Percentiles rank a stretch among this genome's conserved stretches.
phyloP scores from a whole-genome alignment of 129 eudicot genomes.

The Lactuca sativa region DNA sequence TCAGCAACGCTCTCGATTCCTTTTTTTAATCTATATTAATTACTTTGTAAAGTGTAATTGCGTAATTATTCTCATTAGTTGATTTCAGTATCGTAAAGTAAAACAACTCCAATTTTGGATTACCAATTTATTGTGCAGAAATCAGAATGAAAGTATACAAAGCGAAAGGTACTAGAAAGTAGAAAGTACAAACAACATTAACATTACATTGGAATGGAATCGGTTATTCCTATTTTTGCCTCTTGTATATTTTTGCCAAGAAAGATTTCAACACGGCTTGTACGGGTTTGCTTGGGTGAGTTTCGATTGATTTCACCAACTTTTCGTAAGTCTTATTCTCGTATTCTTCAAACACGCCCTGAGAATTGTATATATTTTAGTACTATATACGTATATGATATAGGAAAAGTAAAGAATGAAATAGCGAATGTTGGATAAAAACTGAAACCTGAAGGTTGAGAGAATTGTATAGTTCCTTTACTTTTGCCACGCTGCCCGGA shows the following conservation, averaged over 20 bases:
- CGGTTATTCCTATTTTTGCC: conserved; percentile 40
- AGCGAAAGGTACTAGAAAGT: not conserved
- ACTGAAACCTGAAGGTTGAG: conserved; percentile 65
- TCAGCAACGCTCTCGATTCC: not conserved
- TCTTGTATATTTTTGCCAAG: conserved; percentile 70
- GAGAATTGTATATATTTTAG: too few relatives aligned
- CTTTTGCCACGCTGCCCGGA: conserved; percentile 56
- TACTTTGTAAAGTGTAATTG: conserved; percentile 18
- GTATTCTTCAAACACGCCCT: conserved; percentile 60
- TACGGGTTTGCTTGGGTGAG: conserved; percentile 64
- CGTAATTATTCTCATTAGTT: not conserved
- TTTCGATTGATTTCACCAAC: conserved; percentile 61
- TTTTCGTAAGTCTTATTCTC: conserved; percentile 65
- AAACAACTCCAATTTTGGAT: not conserved
- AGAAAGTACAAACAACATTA: not conserved
- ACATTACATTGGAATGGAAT: not conserved
- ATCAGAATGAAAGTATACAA: conserved; percentile 4
- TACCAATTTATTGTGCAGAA: not conserved
- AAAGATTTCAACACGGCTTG: conserved; percentile 71
- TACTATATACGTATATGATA: too few relatives aligned
- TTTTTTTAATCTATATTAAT: not conserved
- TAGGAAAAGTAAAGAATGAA: too few relatives aligned
- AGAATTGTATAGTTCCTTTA: conserved; percentile 51
- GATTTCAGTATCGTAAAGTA: not conserved
- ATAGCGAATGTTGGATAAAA: not conserved